Evolutionary conservation across 2,329 filamentous ascomycete genomes (phyloP), one percentile per base, ranked within the genome.

Genomic region (Rhexocercosporidium sp.): DNA sequence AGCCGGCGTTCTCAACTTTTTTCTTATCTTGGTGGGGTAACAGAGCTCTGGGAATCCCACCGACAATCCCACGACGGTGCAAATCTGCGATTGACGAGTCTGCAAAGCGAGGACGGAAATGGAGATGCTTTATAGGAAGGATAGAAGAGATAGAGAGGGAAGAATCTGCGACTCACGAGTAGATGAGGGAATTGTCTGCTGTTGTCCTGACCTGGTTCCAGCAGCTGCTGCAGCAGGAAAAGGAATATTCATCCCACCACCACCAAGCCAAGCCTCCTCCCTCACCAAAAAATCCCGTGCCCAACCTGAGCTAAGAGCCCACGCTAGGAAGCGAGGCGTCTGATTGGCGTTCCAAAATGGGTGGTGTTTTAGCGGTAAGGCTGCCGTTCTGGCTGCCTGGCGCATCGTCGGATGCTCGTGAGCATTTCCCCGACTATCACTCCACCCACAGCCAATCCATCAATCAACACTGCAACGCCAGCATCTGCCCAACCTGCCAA

Each of bases 1-100:
- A 66, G 64, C 64, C 25, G 34, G 44, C 39, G 64, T 64, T 7
- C 56, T 68, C 59, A 47, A 65, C 57, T 41, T 63, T 63, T 61
- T 54, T 53, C 61, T 65, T 65, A 59, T 65, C 62, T 62, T 68
- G 31, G 66, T 68, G 66, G 66, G 66, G 66, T 68, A 64, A 62
- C 18, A 39, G 34, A 66, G 61, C 61, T 65, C 56, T 46, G 59
- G 64, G 29, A 49, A 59, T 46, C 46, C 34, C 59, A 59, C 59
- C 59, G 47, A 44, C 57, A 44, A 60, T 46, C 22, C 22, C 25
- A 44, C 27, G 39, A 31, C 5, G n/a, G 25, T 41, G 54, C 34
- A 39, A 57, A 37, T 25, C 54, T 57, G 20, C 20, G 11, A 39
- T 25, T 56, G 53, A 57, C 25, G 54, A 41, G 2, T 25, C 12